Conservation (phyloP, 352 stramenopile species). For the Thalassiosira mediterranea region DNA sequence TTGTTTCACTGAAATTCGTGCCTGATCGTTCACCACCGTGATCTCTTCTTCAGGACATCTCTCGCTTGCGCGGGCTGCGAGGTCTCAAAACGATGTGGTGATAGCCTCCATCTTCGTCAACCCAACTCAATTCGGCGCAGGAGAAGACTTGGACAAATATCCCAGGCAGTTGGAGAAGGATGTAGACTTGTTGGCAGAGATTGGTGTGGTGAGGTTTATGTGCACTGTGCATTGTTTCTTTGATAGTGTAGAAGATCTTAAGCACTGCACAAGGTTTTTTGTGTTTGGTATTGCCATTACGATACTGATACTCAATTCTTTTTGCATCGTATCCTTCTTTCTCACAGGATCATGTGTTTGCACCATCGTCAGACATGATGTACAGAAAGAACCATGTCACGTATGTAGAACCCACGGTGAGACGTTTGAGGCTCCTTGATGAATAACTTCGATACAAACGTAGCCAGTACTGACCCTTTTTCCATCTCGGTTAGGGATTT, state of each 20-base stretch:
- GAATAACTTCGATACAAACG: not conserved
- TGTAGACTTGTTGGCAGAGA: conserved; percentile 85
- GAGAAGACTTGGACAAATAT: conserved; percentile 98
- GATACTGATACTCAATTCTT: no score
- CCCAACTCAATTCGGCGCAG: conserved; percentile 96
- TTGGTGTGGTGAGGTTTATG: no score
- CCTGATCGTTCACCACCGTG: no score
- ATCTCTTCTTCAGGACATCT: no score
- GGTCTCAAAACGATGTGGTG: conserved; percentile 91
- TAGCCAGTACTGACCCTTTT: not conserved
- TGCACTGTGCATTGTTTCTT: no score
- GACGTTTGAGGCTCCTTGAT: conserved; percentile 9
- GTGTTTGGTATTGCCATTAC: no score
- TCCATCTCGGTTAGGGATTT: conserved; percentile 85
- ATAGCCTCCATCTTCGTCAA: conserved; percentile 99
- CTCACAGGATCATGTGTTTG: conserved; percentile 82
- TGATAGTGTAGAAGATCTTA: no score
- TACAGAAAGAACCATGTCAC: conserved; percentile 84
- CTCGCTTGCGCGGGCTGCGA: conserved; percentile 83
- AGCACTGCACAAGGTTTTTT: no score
- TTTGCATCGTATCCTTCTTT: no score
- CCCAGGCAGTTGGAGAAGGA: conserved; percentile 95
- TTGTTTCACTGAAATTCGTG: no score
- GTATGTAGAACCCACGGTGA: conserved; percentile 89
- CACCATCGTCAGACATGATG: conserved; percentile 63